These are phyloP conservation scores for Plasmopara halstedii DNA, from an alignment of 352 stramenopile genomes.

Conservation along the genomic window DNA sequence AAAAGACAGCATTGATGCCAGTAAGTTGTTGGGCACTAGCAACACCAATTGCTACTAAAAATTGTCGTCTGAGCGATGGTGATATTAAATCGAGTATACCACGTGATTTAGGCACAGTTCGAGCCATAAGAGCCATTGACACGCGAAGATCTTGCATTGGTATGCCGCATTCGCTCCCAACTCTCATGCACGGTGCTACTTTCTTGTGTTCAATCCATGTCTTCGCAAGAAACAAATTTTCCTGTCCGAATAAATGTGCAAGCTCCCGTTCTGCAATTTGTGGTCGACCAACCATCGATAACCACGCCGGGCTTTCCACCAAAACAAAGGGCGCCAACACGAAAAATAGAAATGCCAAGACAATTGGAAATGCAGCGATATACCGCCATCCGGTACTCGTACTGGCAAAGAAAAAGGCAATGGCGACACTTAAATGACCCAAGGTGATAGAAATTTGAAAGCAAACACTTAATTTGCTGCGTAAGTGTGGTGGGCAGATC, in stretches of 20 bases:
- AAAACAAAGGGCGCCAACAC: conserved; percentile 28
- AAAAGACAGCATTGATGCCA: conserved; percentile 64
- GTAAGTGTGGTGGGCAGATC: conserved; percentile 33
- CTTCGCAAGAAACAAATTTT: conserved; percentile 24
- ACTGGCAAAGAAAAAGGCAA: conserved; percentile 47
- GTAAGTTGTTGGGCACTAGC: conserved; percentile 44
- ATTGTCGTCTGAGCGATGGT: conserved; percentile 24
- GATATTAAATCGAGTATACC: conserved; percentile 10
- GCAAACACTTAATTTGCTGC: conserved; percentile 24
- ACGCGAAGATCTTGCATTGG: conserved; percentile 16
- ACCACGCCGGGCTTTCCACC: conserved; percentile 44
- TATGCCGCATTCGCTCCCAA: conserved; percentile 17
- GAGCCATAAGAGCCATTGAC: conserved; percentile 17
- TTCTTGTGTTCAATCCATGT: conserved; percentile 32
- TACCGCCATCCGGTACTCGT: conserved; percentile 42
- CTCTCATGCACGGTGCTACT: conserved; percentile 8
- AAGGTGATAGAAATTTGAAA: conserved; percentile 46
- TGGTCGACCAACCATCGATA: conserved; percentile 22
- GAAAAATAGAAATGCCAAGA: conserved; percentile 31
- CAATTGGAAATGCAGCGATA: conserved; percentile 35
- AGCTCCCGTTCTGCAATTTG: conserved; percentile 22
- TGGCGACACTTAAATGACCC: conserved; percentile 33
- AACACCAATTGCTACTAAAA: conserved; percentile 40
- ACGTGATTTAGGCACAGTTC: conserved; percentile 17
- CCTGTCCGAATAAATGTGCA: conserved; percentile 21